Conservation (phyloP, 2,329 filamentous ascomycete genomes). For the Akanthomyces uredinophilus region DNA sequence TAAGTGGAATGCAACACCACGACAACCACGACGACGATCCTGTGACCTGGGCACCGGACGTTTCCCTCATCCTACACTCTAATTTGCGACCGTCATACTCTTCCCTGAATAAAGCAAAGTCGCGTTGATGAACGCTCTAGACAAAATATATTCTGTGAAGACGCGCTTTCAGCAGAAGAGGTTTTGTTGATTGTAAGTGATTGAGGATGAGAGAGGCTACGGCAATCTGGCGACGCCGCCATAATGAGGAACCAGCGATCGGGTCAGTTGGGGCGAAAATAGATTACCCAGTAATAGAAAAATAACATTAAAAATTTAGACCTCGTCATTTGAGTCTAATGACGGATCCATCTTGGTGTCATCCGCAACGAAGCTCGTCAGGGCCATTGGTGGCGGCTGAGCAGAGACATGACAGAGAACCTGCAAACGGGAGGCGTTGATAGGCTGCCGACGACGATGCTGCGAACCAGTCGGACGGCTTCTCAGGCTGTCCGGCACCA, state of each 20-base stretch:
- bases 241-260: constrained; percentile 13
- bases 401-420: constrained; percentile 7
- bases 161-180: background rate
- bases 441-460: constrained; percentile 5
- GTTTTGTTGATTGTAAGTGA: background rate
- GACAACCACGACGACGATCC: constrained; percentile 13
- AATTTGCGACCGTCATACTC: background rate
- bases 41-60: background rate
- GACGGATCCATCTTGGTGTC: constrained; percentile 14
- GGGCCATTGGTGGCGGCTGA: constrained; percentile 14
- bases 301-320: constrained; percentile 1
- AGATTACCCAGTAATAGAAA: background rate
- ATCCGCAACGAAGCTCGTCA: constrained; percentile 1
- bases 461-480: constrained; percentile 12
- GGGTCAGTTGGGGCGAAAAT: constrained; percentile 4
- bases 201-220: background rate
- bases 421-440: constrained; percentile 1
- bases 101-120: background rate
- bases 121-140: background rate
- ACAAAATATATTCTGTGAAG: background rate
- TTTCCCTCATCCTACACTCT: constrained; percentile 9
- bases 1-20: constrained; percentile 15
- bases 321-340: constrained; percentile 12
- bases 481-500: background rate
- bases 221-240: constrained; percentile 12